These are phyloP conservation scores for Microsporum ferrugineum DNA, from an alignment of 2,329 filamentous ascomycete genomes.

Conservation along the genomic window DNA sequence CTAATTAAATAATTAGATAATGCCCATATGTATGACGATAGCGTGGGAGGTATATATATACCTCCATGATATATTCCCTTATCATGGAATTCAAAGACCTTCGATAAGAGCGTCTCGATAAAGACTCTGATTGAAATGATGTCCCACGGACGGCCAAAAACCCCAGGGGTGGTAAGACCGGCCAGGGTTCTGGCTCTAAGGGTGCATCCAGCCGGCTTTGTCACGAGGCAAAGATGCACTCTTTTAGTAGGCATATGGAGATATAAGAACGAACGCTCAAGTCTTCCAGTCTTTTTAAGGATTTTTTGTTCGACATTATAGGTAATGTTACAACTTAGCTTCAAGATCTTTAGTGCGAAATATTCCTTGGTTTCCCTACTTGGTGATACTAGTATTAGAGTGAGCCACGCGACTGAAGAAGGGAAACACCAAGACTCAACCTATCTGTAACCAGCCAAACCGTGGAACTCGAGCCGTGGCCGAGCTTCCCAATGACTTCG, in stretches of 20 bases:
- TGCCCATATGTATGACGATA: not conserved
- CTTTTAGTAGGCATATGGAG: not conserved
- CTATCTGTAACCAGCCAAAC: conserved; percentile 12
- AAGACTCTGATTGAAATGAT: not conserved
- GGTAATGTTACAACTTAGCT: not conserved
- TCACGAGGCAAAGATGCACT: not conserved
- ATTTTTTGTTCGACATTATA: not conserved
- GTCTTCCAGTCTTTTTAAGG: not conserved
- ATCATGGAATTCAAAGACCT: not conserved
- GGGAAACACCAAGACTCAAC: not conserved
- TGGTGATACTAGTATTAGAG: not conserved
- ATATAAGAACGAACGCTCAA: not conserved
- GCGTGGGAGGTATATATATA: not conserved
- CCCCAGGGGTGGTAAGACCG: not conserved
- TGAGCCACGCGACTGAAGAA: not conserved
- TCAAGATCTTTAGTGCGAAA: not conserved
- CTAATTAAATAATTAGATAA: not conserved
- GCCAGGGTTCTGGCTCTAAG: not conserved
- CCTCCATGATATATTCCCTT: not conserved
- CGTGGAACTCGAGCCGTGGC: conserved; percentile 10
- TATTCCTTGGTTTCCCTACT: not conserved
- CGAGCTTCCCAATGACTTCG: conserved; percentile 11
- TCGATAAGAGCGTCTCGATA: not conserved
- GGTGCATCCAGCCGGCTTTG: not conserved
- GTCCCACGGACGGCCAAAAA: not conserved